A percentile compares a stretch with the other conserved stretches of the same genome.
These are phyloP conservation scores for Juncus inflexus DNA, from an alignment of 176 grass and related monocot genomes.

Conservation along the genomic window DNA sequence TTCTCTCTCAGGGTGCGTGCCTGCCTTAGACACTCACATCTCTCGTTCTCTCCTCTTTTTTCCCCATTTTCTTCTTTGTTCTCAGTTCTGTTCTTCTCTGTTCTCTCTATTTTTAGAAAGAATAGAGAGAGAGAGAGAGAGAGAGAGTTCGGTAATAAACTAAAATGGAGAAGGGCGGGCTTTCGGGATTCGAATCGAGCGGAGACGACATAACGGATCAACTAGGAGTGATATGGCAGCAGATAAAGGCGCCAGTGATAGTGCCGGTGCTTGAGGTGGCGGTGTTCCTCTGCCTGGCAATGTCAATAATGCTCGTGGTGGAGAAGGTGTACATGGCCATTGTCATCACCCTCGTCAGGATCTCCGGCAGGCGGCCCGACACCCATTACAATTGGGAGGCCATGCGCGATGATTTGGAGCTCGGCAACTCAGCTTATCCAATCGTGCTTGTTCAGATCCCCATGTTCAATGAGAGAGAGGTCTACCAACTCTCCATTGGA, in stretches of 20 bases:
- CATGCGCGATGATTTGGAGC: constrained; percentile 51
- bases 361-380: constrained; percentile 39
- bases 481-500: constrained; percentile 63
- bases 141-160: background rate
- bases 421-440: constrained; percentile 48
- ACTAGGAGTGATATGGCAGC: constrained; percentile 47
- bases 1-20: too few relatives aligned
- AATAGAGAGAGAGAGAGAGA: constrained; percentile 9
- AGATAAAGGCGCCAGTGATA: constrained; percentile 46
- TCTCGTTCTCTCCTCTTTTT: background rate
- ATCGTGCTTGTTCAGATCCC: constrained; percentile 92
- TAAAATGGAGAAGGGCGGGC: constrained; percentile 20
- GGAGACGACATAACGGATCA: constrained; percentile 32
- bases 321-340: constrained; percentile 82
- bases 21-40: background rate
- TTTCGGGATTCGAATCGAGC: constrained; percentile 26
- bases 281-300: constrained; percentile 54
- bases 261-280: constrained; percentile 53
- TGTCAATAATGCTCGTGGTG: constrained; percentile 65
- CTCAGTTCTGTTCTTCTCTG: background rate
- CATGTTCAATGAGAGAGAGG: constrained; percentile 93
- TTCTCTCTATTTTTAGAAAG: background rate
- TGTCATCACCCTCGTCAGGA: constrained; percentile 37
- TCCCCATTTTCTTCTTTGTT: background rate
- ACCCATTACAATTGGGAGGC: constrained; percentile 56